These are phyloP conservation scores for Ophiostoma quercus DNA, from an alignment of 2,329 filamentous ascomycete genomes.

Conservation along the genomic window DNA sequence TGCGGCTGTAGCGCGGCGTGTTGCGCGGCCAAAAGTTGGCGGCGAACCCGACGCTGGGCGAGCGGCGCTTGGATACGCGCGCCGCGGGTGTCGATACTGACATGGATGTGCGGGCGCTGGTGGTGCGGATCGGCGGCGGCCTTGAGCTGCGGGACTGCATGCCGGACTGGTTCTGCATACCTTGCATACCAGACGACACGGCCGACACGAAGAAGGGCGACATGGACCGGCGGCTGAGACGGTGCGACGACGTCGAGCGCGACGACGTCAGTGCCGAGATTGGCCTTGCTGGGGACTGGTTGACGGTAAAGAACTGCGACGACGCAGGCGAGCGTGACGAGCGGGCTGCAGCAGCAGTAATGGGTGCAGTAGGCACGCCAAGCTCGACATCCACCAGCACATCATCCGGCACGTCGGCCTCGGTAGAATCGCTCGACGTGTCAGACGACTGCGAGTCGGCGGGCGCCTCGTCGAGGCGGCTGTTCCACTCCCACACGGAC, in stretches of 20 bases:
- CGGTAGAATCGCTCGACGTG: conserved; percentile 32
- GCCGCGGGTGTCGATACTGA: conserved; percentile 19
- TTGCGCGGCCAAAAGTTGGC: conserved; percentile 39
- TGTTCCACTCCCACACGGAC: conserved; percentile 58
- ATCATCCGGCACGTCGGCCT: background rate
- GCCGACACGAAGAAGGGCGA: conserved; percentile 25
- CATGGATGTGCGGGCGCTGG: conserved; percentile 32
- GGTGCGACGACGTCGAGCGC: background rate
- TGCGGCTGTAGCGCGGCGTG: conserved; percentile 52
- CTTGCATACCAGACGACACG: background rate
- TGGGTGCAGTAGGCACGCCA: background rate
- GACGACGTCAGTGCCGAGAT: background rate
- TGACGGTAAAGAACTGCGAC: conserved; percentile 35
- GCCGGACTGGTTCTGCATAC: background rate
- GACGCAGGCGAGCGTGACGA: conserved; percentile 17
- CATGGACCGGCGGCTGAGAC: conserved; percentile 19
- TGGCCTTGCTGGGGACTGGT: conserved; percentile 36
- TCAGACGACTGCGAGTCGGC: background rate
- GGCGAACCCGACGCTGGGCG: conserved; percentile 41
- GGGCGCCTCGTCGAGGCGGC: conserved; percentile 52
- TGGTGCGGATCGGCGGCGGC: conserved; percentile 30
- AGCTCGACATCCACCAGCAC: conserved; percentile 5
- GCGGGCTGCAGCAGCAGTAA: background rate
- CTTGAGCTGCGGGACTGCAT: conserved; percentile 7
- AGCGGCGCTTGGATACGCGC: conserved; percentile 36